Evolutionary conservation across 805 yeast genomes (phyloP), one percentile per base, ranked within the genome.

Genomic region (Candida golubevii): DNA sequence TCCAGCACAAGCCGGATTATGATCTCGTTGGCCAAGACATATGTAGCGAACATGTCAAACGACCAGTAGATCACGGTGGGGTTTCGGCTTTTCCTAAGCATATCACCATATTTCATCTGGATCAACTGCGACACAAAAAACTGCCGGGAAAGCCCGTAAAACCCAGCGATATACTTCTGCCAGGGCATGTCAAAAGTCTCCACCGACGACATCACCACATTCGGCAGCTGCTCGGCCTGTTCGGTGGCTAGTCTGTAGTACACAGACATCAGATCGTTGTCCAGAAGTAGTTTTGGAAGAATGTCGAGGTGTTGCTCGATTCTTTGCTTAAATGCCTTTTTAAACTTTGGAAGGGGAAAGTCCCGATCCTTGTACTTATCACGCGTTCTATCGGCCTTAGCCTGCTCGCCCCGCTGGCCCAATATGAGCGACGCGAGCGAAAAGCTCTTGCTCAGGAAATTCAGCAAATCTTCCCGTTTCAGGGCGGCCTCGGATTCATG

Each of bases 11-110:
- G 53, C 28, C 79, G 62, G 7, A 78, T 62, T 4, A 81, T 69
- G 6, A 84, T 58, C 52, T 84, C 90, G 26, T 84, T 82, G 7
- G 86, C 80, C 23, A 85, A 59, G 1, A 83, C 81, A 53, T 78
- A 80, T 13, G 76, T 69, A 3, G 75, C 62, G 56, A 82, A 85
- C 42, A 77, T 75, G 18, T 71, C 69, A 1, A 67, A 53, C 2
- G 85, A 78, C 87, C 88, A 83, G 66, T 80, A 84, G 36, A 66
- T 62, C 7, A 83, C 59, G 1, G 80, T 77, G 15, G 66, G 62
- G 50, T 77, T 77, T 32, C 35, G 35, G 15, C 48, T 41, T 23
- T 39, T 38, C 23, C 42, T 27, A 32, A 53, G 27, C 3, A 82
- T 49, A 27, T 65, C 56, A 1, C 53, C 42, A 36, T 38, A 34